A percentile compares a stretch with the other conserved stretches of the same genome.
Evolutionary conservation across 2,329 filamentous ascomycete genomes (phyloP).

Genomic region (Teratosphaeria destructans): DNA sequence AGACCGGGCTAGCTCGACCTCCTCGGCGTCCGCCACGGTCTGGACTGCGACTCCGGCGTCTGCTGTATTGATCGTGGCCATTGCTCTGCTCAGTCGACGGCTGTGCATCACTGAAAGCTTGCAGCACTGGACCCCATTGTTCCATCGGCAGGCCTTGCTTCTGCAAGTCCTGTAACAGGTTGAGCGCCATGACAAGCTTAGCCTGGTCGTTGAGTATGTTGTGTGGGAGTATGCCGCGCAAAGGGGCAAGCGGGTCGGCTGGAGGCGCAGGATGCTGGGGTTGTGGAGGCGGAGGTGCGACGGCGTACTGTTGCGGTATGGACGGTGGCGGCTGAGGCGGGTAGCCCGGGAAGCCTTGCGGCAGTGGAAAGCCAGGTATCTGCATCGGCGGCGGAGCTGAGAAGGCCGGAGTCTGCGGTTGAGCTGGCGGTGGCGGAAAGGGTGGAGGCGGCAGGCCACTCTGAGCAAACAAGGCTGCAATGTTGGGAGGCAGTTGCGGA

Average conservation of each 20-base stretch:
- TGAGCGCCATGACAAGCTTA: conserved; percentile 59
- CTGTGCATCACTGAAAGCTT: conserved; percentile 34
- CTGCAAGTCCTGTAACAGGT: conserved; percentile 64
- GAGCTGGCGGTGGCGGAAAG: conserved; percentile 2
- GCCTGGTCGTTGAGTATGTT: conserved; percentile 27
- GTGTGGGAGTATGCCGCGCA: conserved; percentile 24
- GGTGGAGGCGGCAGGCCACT: conserved; percentile 9
- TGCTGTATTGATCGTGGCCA: conserved; percentile 35
- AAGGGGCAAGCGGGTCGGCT: conserved; percentile 19
- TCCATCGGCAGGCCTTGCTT: conserved; percentile 68
- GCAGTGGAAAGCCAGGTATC: conserved; percentile 9
- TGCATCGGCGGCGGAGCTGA: conserved; percentile 8
- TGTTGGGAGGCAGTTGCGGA: conserved; percentile 15
- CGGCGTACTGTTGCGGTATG: conserved; percentile 25
- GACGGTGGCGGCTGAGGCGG: conserved; percentile 24
- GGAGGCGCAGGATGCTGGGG: conserved; percentile 17
- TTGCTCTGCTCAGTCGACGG: conserved; percentile 6
- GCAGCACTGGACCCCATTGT: conserved; percentile 55
- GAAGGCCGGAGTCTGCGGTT: conserved; percentile 6
- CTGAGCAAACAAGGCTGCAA: conserved; percentile 17
- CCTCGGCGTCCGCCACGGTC: conserved; percentile 49
- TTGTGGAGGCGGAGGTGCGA: conserved; percentile 51
- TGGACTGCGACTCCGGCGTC: conserved; percentile 57
- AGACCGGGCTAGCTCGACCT: conserved; percentile 58
- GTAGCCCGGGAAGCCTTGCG: conserved; percentile 14